Evolutionary conservation across 352 stramenopile species (phyloP).

Genomic region (Pythium apleroticum): DNA sequence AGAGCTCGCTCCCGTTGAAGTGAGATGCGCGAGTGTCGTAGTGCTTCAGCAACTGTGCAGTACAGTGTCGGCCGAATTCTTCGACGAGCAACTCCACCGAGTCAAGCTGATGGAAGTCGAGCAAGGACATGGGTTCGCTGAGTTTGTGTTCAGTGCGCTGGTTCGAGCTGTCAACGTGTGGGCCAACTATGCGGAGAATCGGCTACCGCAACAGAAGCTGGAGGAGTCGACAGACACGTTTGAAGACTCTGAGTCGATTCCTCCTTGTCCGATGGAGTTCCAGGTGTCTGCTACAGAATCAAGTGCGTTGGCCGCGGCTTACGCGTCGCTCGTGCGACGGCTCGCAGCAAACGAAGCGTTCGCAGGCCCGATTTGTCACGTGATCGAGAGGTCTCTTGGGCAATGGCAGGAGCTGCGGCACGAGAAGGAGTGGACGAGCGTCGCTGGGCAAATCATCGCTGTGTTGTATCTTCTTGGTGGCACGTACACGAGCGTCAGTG

Average conservation of each 20-base stretch:
- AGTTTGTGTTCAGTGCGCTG: slow-evolving; percentile 41
- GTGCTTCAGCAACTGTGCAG: slow-evolving; percentile 47
- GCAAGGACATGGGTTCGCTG: slow-evolving; percentile 27
- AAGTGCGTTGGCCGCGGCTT: slow-evolving; percentile 41
- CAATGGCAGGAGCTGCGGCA: slow-evolving; percentile 9
- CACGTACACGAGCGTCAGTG: slow-evolving; percentile 42
- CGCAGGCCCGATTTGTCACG: slow-evolving; percentile 4
- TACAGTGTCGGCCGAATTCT: slow-evolving; percentile 34
- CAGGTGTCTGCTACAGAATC: slow-evolving; percentile 46
- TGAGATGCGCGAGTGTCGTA: slow-evolving; percentile 42
- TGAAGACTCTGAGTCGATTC: neutral
- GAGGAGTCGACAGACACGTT: slow-evolving; percentile 9
- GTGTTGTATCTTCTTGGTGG: slow-evolving; percentile 59
- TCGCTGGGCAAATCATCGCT: slow-evolving; percentile 29
- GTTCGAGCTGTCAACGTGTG: slow-evolving; percentile 45
- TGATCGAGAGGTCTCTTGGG: slow-evolving; percentile 9
- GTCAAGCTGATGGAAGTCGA: slow-evolving; percentile 25
- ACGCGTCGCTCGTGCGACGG: slow-evolving; percentile 49
- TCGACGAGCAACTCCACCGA: slow-evolving; percentile 38
- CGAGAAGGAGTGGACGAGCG: slow-evolving; percentile 20
- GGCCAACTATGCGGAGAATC: slow-evolving; percentile 28
- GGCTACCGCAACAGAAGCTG: slow-evolving; percentile 1
- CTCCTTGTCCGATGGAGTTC: slow-evolving; percentile 32
- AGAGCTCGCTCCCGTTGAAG: slow-evolving; percentile 43
- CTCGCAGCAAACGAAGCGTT: slow-evolving; percentile 13